Conservation (phyloP, 2,329 filamentous ascomycete genomes). For the Fonsecaea nubica region DNA sequence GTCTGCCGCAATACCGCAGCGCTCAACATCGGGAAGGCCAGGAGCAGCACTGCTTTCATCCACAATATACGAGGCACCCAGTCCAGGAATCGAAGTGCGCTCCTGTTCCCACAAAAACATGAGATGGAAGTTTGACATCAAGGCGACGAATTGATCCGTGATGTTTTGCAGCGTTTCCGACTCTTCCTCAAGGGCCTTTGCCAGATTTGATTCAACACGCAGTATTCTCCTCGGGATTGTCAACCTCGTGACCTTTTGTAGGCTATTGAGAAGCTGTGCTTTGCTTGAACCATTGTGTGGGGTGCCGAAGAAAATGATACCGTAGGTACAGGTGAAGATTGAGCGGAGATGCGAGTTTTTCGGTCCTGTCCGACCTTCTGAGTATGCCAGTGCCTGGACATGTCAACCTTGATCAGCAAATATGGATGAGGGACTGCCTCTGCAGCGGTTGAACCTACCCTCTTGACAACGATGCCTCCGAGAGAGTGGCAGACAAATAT, state of each 20-base stretch:
- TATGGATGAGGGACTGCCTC: neutral
- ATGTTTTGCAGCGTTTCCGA: slow-evolving; percentile 51
- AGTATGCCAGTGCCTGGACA: slow-evolving; percentile 47
- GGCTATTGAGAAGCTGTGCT: slow-evolving; percentile 39
- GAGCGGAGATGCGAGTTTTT: slow-evolving; percentile 36
- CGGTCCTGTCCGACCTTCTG: slow-evolving; percentile 40
- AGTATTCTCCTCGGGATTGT: slow-evolving; percentile 41
- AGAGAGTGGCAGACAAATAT: slow-evolving; percentile 53
- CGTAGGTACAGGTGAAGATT: slow-evolving; percentile 49
- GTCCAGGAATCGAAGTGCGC: slow-evolving; percentile 45
- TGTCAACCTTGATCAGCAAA: slow-evolving; percentile 1
- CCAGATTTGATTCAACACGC: slow-evolving; percentile 53
- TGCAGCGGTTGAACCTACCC: slow-evolving; percentile 39
- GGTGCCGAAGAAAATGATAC: slow-evolving; percentile 48
- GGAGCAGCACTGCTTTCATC: slow-evolving; percentile 44
- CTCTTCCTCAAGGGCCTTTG: slow-evolving; percentile 60
- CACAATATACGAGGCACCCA: slow-evolving; percentile 46
- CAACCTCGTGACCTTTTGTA: slow-evolving; percentile 44
- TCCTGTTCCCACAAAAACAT: slow-evolving; percentile 52
- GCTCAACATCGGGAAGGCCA: slow-evolving; percentile 47
- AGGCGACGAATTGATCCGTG: slow-evolving; percentile 48
- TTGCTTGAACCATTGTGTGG: slow-evolving; percentile 48
- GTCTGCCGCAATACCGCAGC: slow-evolving; percentile 45
- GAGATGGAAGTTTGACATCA: slow-evolving; percentile 48
- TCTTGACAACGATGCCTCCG: slow-evolving; percentile 51